Evolutionary conservation across 179 eudicot species (phyloP).

Genomic region (Kewa caespitosa): DNA sequence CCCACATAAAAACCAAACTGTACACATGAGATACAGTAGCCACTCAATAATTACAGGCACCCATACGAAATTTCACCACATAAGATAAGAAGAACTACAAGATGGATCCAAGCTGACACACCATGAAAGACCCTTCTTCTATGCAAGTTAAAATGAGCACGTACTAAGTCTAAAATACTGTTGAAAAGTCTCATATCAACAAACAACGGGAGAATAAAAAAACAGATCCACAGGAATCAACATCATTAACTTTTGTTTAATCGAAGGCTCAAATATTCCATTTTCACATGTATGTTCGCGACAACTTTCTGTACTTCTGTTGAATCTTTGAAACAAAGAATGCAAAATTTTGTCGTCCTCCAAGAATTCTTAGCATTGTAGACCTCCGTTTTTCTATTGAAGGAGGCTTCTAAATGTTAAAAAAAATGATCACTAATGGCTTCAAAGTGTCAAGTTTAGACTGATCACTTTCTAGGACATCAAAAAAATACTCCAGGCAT

Average conservation of each 20-base stretch:
- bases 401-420: slow-evolving; percentile 87
- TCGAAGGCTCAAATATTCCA: slow-evolving; percentile 92
- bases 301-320: slow-evolving; percentile 93
- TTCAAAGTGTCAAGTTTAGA: slow-evolving; percentile 70
- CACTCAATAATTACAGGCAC: too few species aligned
- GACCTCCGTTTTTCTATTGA: slow-evolving; percentile 86
- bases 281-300: slow-evolving; percentile 94
- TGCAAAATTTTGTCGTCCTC: slow-evolving; percentile 76
- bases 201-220: too few species aligned
- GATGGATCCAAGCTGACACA: too few species aligned
- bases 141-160: neutral
- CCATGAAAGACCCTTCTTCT: neutral
- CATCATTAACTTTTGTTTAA: slow-evolving; percentile 95
- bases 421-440: slow-evolving; percentile 73
- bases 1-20: too few species aligned
- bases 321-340: slow-evolving; percentile 90
- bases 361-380: slow-evolving; percentile 86
- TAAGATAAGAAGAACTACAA: too few species aligned
- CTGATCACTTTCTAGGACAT: slow-evolving; percentile 77
- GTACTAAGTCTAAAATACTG: neutral
- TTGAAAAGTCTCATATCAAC: neutral
- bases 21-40: too few species aligned
- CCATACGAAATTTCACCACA: neutral
- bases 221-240: slow-evolving; percentile 84
- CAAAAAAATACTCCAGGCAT: slow-evolving; percentile 71